Base-by-base conservation (phyloP, 1,284 basidiomycete genomes). In the Meripilus lineatus region DNA sequence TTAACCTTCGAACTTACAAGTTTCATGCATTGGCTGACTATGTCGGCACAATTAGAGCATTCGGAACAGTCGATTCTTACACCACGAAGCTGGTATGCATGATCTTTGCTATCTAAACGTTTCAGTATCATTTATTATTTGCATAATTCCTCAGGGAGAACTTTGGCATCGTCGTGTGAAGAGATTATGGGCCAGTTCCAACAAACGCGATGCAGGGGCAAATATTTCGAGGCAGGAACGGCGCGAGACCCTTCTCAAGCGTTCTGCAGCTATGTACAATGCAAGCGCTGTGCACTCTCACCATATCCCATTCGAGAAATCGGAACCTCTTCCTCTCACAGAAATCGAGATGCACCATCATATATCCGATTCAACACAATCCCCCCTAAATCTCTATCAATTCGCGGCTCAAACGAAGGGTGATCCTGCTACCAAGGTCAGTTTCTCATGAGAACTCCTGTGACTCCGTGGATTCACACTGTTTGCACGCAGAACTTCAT, bases 81-180 rank as follows among this genome's bases (percentile, higher is more conserved):
- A 52, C 52, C 2, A 62, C 63, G 1, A 53, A 61, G 32, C 46
- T 45, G 4, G 63, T 65, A 44, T 24, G 59, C n/a, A n/a, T 54
- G 8, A 26, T 14, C 24, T 7, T 33, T 39, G 32, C 24, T 30
- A 24, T n/a, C 38, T 35, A 34, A 10, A 23, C 17, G 17, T 5
- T 35, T 35, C n/a, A 14, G 20, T 7, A 13, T 4, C 14, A 15
- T 13, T 30, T n/a, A 40, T 22, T 17, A 20, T 35, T 35, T 18
- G 8, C 34, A 35, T 35, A 24, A 17, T 30, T n/a, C n/a, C n/a
- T n/a, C n/a, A 58, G 55, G 54, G 53, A 8, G 52, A 58, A 36
- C 42, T 53, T 4, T 47, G 50, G 23, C 55, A 55, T 48, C 40
- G 46, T 8, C 25, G 26, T 4, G 40, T 41, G 14, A 57, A 57